Base-by-base conservation (phyloP, 2,329 filamentous ascomycete genomes). In the Fusarium nygamai region DNA sequence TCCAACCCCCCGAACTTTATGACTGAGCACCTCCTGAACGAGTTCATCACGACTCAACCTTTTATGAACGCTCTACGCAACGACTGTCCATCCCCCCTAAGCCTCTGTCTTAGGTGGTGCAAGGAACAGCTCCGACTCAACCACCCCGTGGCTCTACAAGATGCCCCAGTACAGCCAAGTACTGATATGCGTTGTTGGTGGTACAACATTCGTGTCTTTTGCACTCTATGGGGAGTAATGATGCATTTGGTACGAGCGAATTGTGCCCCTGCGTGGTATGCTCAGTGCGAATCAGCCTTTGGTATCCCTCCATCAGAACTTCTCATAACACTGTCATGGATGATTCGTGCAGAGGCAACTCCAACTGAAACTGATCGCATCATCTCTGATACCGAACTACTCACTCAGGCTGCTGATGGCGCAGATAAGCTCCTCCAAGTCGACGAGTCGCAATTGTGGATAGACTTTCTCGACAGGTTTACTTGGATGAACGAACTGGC, bases 241-340 rank as follows among this genome's bases (percentile, higher is more conserved):
- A 48, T 70, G 24, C 53, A 60, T 9, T n/a, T 64, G 27, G 70
- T 76, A 17, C 59, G 61, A 24, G 62, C 71, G 27, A 62, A 65
- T 24, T 43, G 36, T 24, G 65, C 67, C 3, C 77, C 77, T 17
- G 47, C 56, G 11, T 78, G 77, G 77, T 78, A 75, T 33, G 33
- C 12, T 8, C 36, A 70, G 34, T 79, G 76, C 58, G 77, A 78
- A 43, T 67, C 65, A 39, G 74, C 76, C 22, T 65, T 78, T 19
- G 77, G 76, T 5, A 78, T 78, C 27, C 71, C 74, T 48, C 60
- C 77, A 17, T 75, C 77, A 7, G 77, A 78, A 63, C 76, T 78
- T 27, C 76, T 78, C n/a, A 69, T 72, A 33, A 78, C 62, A 9
- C 43, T 78, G 10, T 76, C 70, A 13, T 78, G 77, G 77, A 74